These are phyloP conservation scores for Trichopus zeylanicus DNA, from an alignment of 116 monocot species.

Conservation along the genomic window DNA sequence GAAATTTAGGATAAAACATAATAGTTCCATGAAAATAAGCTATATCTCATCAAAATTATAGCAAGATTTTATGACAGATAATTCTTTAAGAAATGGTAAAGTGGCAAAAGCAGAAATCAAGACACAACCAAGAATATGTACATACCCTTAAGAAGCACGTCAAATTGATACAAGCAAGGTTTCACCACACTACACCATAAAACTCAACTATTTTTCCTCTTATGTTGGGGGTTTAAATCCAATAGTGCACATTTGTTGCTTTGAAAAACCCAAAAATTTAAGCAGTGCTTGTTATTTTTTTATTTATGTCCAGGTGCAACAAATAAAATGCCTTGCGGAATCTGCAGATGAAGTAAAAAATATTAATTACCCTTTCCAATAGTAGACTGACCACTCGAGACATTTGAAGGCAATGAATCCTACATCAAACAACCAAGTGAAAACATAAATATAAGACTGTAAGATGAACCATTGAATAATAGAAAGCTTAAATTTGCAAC, in stretches of 20 bases:
- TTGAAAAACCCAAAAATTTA: too few relatives aligned
- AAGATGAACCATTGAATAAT: not conserved
- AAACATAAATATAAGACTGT: not conserved
- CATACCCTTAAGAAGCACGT: too few relatives aligned
- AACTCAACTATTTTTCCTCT: too few relatives aligned
- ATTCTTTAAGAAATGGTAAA: too few relatives aligned
- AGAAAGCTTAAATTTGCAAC: not conserved
- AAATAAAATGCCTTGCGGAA: not conserved
- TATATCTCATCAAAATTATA: not conserved
- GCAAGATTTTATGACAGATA: not conserved
- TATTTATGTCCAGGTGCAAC: not conserved
- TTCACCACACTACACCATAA: too few relatives aligned
- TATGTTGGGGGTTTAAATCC: too few relatives aligned
- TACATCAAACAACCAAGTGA: constrained; percentile 11
- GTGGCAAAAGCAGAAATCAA: too few relatives aligned
- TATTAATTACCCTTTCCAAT: constrained; percentile 14
- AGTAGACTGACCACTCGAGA: constrained; percentile 32
- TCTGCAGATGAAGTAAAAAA: not conserved
- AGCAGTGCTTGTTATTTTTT: too few relatives aligned
- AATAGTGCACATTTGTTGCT: too few relatives aligned
- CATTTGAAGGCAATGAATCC: constrained; percentile 71
- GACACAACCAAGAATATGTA: too few relatives aligned
- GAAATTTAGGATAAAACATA: not conserved
- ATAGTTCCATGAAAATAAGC: not conserved
- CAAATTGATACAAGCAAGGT: too few relatives aligned